Conservation (phyloP, 805 yeast genomes). For the Tetrapisispora iriomotensis region DNA sequence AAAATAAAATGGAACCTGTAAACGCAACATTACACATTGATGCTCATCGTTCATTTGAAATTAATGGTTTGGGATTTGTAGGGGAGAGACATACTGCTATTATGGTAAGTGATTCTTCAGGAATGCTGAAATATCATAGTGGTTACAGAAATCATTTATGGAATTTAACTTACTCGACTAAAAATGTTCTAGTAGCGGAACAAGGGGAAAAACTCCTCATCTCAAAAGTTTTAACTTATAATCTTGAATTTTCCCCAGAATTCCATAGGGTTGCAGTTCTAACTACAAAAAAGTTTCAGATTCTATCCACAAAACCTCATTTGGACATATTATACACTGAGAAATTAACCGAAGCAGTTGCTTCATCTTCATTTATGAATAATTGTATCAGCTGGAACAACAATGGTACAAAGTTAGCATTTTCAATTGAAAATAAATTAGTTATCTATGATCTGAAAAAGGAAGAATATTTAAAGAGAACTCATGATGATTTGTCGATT, state of each 20-base stretch:
- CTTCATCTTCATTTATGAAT: constrained; percentile 1
- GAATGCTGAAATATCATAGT: constrained; percentile 54
- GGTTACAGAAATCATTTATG: constrained; percentile 39
- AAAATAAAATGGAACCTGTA: constrained; percentile 5
- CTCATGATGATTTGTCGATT: background rate
- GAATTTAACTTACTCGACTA: constrained; percentile 20
- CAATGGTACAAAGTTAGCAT: constrained; percentile 10
- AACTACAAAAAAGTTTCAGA: constrained; percentile 14
- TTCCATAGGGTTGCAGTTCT: constrained; percentile 18
- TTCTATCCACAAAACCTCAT: constrained; percentile 10
- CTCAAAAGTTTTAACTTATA: constrained; percentile 8
- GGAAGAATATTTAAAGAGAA: background rate
- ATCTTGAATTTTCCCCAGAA: background rate
- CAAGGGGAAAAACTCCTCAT: constrained; percentile 7
- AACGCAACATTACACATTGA: constrained; percentile 25
- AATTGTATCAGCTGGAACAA: constrained; percentile 3
- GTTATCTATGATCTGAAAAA: constrained; percentile 3
- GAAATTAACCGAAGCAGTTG: background rate
- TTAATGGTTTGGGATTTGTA: constrained; percentile 39
- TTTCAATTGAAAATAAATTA: constrained; percentile 10
- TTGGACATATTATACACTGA: constrained; percentile 8
- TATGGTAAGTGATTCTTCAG: constrained; percentile 43
- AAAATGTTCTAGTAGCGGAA: constrained; percentile 10
- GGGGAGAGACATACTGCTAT: constrained; percentile 47
- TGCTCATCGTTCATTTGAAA: constrained; percentile 26